A percentile compares a stretch with the other conserved stretches of the same genome.
These are phyloP conservation scores for Coemansia sp. DNA, from an alignment of 192 early-diverging fungal species.

Conservation along the genomic window DNA sequence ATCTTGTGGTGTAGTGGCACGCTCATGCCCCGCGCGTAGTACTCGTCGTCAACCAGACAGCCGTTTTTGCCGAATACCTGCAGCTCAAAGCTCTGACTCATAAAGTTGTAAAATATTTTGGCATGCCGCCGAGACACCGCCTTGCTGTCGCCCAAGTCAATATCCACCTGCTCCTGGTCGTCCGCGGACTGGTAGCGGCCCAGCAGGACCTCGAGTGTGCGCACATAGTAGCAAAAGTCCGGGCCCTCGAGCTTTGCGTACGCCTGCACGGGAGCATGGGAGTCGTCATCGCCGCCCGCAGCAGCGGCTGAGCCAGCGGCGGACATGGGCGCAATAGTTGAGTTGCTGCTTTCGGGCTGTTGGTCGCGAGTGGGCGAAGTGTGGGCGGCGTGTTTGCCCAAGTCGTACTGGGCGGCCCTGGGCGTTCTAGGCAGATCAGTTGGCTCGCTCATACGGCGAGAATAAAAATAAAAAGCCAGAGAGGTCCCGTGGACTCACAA, in stretches of 20 bases:
- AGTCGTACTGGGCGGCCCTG: constrained; percentile 19
- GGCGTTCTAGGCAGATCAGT: constrained; percentile 34
- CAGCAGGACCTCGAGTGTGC: constrained; percentile 72
- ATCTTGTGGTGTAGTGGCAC: constrained; percentile 57
- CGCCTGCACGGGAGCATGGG: constrained; percentile 68
- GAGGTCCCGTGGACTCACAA: background rate
- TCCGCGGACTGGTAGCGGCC: constrained; percentile 66
- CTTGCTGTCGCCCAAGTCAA: constrained; percentile 81
- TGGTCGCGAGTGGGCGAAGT: constrained; percentile 12
- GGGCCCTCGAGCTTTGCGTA: constrained; percentile 89
- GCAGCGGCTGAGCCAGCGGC: background rate
- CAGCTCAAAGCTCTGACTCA: constrained; percentile 77
- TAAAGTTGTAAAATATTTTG: constrained; percentile 82
- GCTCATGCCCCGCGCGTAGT: constrained; percentile 64
- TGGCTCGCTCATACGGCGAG: constrained; percentile 25
- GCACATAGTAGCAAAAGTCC: constrained; percentile 81
- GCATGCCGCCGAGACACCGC: constrained; percentile 85
- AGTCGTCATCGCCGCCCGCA: constrained; percentile 13
- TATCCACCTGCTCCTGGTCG: constrained; percentile 67
- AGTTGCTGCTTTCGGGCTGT: constrained; percentile 5
- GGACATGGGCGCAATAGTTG: constrained; percentile 9
- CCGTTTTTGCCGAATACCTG: constrained; percentile 88
- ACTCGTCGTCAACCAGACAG: constrained; percentile 79
- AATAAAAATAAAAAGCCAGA: background rate
- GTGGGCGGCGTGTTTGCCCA: constrained; percentile 13